Evolutionary conservation across 2,329 filamentous ascomycete species (phyloP), one percentile per base, ranked within the genome.

Genomic region (Daldinia sp.): DNA sequence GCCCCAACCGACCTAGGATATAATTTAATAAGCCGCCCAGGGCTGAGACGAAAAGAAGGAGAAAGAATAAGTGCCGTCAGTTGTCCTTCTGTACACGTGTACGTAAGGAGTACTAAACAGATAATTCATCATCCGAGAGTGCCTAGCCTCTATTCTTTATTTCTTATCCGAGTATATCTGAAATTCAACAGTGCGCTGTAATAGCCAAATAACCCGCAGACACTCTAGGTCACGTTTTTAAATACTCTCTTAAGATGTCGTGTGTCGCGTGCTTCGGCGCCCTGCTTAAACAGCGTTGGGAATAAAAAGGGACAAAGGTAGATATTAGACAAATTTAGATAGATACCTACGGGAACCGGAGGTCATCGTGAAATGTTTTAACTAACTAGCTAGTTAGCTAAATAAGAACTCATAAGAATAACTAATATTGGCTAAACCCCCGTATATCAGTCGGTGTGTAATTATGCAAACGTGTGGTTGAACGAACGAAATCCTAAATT

Each of bases 201-300:
- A 68, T 53, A 65, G 62, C 59, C 63, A 63, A 65, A 68, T 68
- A 65, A 58, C 53, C 65, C 60, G 63, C 65, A 68, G 65, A 10
- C 9, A 53, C 17, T 30, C 50, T 30, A 35, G 37, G 60, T 68
- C 65, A 68, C 65, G 65, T 66, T 66, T 61, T 29, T 15, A 23
- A 7, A n/a, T 23, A 41, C 21, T 15, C 15, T 25, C 17, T 29
- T 23, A 11, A 25, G 7, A 53, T 54, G 49, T 58, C 39, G 51
- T 58, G 54, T 59, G 50, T 45, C 55, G 39, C n/a, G n/a, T 58
- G 58, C 50, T 58, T 19, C 25, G 32, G 10, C 15, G 13, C 19
- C 51, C 27, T 29, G 8, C 30, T 49, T 4, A 21, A n/a, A 48
- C 34, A 17, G 11, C 7, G 32, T 34, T 27, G 25, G 17, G 23